A percentile compares a stretch with the other conserved stretches of the same genome.
Evolutionary conservation across 805 yeast species (phyloP).

Genomic region (Candida schatavii): DNA sequence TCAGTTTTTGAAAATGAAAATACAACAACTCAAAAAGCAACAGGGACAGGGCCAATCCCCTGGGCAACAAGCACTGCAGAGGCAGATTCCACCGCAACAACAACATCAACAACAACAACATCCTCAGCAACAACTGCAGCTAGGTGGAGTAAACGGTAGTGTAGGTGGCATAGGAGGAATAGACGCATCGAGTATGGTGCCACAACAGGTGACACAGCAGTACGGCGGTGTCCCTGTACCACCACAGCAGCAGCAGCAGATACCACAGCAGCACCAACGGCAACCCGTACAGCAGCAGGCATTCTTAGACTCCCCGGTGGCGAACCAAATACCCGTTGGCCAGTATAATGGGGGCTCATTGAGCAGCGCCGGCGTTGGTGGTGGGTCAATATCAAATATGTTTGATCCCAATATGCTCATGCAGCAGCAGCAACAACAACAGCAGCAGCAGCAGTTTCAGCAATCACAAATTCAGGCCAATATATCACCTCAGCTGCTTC

Average conservation of each 20-base stretch:
- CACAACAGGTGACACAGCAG: constrained; percentile 10
- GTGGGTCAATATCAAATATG: constrained; percentile 4
- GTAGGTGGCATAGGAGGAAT: not conserved
- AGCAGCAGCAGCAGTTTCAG: constrained; percentile 12
- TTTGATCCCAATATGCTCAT: constrained; percentile 8
- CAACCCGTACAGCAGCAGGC: constrained; percentile 6
- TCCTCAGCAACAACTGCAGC: too few relatives aligned
- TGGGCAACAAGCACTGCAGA: constrained; percentile 10
- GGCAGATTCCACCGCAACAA: constrained; percentile 3
- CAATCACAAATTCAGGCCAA: constrained; percentile 6
- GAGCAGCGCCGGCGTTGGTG: not conserved
- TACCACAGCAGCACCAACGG: constrained; percentile 5
- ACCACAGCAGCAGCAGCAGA: constrained; percentile 6
- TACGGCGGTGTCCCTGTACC: not conserved
- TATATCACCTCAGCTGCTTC: constrained; percentile 4
- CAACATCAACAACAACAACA: too few relatives aligned
- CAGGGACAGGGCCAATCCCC: constrained; percentile 8
- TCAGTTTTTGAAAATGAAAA: constrained; percentile 38
- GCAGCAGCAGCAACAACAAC: constrained; percentile 12
- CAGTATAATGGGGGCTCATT: not conserved
- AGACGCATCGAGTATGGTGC: not conserved
- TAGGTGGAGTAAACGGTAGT: not conserved
- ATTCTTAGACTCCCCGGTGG: not conserved
- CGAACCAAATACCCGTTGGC: not conserved
- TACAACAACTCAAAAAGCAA: constrained; percentile 36